Base-by-base conservation (phyloP, 495 filamentous ascomycete genomes). In the Oidiodendron maius region DNA sequence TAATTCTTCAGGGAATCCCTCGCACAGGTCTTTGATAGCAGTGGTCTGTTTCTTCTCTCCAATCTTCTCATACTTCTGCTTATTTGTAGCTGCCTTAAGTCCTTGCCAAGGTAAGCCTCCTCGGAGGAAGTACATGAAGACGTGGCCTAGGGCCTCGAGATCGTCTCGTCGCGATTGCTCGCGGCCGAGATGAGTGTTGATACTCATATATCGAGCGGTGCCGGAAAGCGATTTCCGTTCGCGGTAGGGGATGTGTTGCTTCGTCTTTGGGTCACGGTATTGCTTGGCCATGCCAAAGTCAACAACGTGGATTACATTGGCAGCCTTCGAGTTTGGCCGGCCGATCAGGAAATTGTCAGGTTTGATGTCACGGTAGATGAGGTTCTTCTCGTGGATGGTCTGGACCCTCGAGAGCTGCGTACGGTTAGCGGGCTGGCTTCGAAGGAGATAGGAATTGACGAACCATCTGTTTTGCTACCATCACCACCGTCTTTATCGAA, bases 251-350 rank as follows among this genome's bases (percentile, higher is more conserved):
- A 97, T 99, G 69, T 99, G 93, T 65, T 99, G 93, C 70, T 97
- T 97, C 38, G 93, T 96, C 75, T 97, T 97, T 46, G 94, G 94
- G 55, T 99, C 93, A 42, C 93, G 82, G 64, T 99, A 99, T 66
- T 97, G 93, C 71, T 99, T 99, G 37, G 94, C 93, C 93, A 99
- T 99, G 59, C 93, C 93, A 61, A 99, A 99, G 68, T 99, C 93
- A 49, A 99, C 91, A 18, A 97, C 94, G 58, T 99, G 93, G 58
- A 99, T 97, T 40, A 99, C 91, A 67, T 96, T 97, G 61, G 91
- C 87, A 6, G 88, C 75, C 71, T 99, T 99, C 40, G 89, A 86
- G 56, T 78, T 81, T 0, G 90, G 89, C n/a, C 91, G 82, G 32
- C 93, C 93, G 61, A 97, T 97, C 44, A 99, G 82, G 72, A 99